Conservation (phyloP, 2,329 filamentous ascomycete genomes). For the Hypoxylon sp. region DNA sequence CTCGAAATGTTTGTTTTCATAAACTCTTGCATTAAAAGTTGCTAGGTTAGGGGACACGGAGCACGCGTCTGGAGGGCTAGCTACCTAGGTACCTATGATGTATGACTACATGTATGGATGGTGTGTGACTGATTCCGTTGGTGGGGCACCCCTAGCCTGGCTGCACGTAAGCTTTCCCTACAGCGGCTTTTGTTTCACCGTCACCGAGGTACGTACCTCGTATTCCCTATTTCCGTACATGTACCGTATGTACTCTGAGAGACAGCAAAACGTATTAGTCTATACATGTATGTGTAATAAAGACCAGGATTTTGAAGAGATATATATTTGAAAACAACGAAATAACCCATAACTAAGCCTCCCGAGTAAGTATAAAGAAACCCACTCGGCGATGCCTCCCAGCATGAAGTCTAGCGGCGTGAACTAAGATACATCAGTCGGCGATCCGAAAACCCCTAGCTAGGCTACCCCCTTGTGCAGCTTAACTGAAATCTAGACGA, state of each 20-base stretch:
- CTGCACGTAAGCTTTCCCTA: constrained; percentile 4
- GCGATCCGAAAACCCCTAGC: not conserved
- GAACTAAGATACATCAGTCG: not conserved
- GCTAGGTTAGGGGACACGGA: constrained; percentile 23
- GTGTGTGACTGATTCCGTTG: constrained; percentile 40
- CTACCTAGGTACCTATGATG: constrained; percentile 7
- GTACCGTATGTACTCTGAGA: no score
- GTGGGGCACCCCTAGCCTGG: constrained; percentile 41
- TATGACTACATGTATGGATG: constrained; percentile 6
- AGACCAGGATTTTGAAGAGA: not conserved
- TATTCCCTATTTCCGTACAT: not conserved
- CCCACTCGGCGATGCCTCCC: not conserved
- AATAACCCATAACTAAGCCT: not conserved
- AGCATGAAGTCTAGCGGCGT: not conserved
- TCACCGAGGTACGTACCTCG: not conserved
- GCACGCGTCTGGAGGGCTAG: constrained; percentile 26
- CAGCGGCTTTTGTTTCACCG: no score
- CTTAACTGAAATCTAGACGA: not conserved
- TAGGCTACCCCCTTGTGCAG: not conserved
- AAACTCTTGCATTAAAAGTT: constrained; percentile 13
- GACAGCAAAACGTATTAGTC: not conserved
- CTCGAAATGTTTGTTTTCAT: constrained; percentile 20
- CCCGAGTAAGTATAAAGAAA: not conserved
- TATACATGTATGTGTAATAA: not conserved
- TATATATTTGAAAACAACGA: not conserved